Base-by-base conservation (phyloP, 2,329 filamentous ascomycete genomes). In the Trichoderma citrinoviride region DNA sequence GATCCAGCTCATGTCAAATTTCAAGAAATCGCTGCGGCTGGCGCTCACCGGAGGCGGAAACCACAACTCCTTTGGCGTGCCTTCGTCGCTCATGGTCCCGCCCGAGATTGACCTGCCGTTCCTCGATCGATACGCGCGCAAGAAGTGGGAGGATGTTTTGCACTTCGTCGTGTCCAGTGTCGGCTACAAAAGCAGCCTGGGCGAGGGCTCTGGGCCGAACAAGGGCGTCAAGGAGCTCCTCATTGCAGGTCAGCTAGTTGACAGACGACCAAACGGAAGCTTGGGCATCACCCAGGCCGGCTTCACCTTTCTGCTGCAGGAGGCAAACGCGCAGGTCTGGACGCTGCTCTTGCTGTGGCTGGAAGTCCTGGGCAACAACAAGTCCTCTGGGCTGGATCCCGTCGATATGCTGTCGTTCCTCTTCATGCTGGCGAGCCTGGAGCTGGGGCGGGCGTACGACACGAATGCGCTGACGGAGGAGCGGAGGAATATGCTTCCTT, bases 291-390 rank as follows among this genome's bases (percentile, higher is more conserved):
- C 95, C 0, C 89, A 97, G 74, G 88, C 91, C 3, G 95, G 95
- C 7, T 99, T 99, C 75, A 93, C 92, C 0, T 99, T 99, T 73
- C 82, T 99, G 64, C 82, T 99, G 8, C 94, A 98, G 73, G 94
- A 97, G 73, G 90, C 94, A 66, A 98, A 97, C 75, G 93, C 94
- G 0, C 95, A 99, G 77, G 93, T 99, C 41, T 99, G 95, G 95
- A 95, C 93, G 27, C 82, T 99, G 53, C 83, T 99, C 41, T 89
- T 99, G 33, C 88, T 97, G 37, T 99, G 97, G 83, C 87, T 99
- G 57, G 91, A 96, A 70, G 90, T 92, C 67, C 90, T 90, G 50
- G 89, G 92, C 70, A 78, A 76, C 15, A 76, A 77, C 56, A 75
- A 76, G 50, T 73, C 83, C 72, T 81, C 91, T 17, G 85, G 86